phyloP scores from a whole-genome alignment of 331 rosid species.

The Quercus tomentella region DNA sequence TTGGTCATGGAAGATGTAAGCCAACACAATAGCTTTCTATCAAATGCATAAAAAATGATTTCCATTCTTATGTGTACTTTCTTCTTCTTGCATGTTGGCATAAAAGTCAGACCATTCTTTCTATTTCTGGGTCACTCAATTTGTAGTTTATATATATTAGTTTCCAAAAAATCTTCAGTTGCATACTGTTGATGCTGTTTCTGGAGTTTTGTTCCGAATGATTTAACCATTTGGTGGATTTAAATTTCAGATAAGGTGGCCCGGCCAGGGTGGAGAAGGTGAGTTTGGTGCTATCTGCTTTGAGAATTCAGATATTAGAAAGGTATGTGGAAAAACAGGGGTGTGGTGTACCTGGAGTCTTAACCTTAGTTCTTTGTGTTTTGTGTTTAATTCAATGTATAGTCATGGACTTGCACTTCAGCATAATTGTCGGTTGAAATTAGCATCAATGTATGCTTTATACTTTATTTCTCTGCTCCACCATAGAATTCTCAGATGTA shows the following conservation, averaged over 20 bases:
- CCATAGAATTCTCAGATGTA: not conserved
- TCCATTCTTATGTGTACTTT: not conserved
- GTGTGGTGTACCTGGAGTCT: not conserved
- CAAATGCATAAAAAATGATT: not conserved
- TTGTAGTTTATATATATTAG: not conserved
- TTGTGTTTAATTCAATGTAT: not conserved
- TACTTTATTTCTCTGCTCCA: not conserved
- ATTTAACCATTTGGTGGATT: constrained; percentile 16
- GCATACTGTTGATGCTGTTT: not conserved
- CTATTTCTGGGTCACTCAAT: not conserved
- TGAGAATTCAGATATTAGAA: not conserved
- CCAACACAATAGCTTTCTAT: not conserved
- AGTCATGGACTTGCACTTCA: not conserved
- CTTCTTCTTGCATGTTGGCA: not conserved
- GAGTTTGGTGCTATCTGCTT: constrained; percentile 17
- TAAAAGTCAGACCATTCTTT: not conserved
- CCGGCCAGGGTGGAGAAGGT: constrained; percentile 87
- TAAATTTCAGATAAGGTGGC: constrained; percentile 53
- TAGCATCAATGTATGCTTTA: not conserved
- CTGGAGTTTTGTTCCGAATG: not conserved
- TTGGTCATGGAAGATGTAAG: not conserved
- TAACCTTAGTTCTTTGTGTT: not conserved
- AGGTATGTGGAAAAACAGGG: not conserved
- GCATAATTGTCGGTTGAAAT: not conserved
- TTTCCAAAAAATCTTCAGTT: not conserved